phyloP scores from a whole-genome alignment of 148 eudicot species.

The Arctostaphylos glauca region DNA sequence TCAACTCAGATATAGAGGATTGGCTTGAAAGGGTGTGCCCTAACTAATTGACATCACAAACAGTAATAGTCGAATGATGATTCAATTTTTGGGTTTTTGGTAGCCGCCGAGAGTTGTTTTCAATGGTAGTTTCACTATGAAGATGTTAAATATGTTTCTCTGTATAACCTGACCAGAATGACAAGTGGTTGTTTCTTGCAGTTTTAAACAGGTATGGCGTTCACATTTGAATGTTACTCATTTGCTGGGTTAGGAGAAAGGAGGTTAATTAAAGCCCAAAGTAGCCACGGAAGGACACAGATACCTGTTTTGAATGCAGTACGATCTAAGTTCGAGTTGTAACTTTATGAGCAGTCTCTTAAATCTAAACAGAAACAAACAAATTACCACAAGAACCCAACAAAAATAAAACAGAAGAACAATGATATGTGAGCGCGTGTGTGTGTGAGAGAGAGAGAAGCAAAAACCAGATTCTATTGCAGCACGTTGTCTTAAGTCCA shows the following conservation, averaged over 20 bases:
- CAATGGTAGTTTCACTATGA: neutral
- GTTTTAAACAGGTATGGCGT: neutral
- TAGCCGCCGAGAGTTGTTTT: neutral
- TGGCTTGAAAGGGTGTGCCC: conserved; percentile 47
- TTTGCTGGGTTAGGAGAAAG: neutral
- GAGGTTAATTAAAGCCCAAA: neutral
- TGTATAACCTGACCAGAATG: neutral
- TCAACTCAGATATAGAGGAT: conserved; percentile 44
- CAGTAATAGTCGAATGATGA: neutral
- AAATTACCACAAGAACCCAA: neutral
- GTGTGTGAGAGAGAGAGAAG: neutral
- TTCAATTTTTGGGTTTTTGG: neutral
- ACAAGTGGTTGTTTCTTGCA: neutral
- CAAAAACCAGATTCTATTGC: neutral
- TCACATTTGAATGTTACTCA: neutral
- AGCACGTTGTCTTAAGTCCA: neutral
- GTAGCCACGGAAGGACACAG: neutral
- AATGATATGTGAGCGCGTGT: neutral
- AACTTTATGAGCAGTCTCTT: neutral
- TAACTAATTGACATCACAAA: conserved; percentile 5
- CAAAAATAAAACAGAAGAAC: neutral
- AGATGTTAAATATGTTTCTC: neutral
- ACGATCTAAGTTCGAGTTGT: too few species aligned
- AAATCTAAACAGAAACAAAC: neutral
- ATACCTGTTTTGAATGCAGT: too few species aligned